Evolutionary conservation across 768 basidiomycete genomes (phyloP).

Genomic region (Lactarius hengduanensis): DNA sequence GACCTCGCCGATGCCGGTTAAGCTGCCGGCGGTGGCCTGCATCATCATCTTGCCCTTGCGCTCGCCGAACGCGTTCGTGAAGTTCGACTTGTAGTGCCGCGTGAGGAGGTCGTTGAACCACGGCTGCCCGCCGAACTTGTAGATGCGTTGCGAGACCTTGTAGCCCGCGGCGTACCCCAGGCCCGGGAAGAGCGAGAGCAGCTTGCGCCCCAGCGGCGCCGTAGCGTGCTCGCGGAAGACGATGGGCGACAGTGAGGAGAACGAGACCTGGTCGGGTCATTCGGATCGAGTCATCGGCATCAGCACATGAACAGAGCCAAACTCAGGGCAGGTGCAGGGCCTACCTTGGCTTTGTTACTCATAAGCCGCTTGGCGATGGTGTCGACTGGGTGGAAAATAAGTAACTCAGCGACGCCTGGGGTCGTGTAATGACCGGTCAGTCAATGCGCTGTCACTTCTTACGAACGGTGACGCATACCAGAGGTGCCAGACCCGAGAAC

Average conservation of each 20-base stretch:
- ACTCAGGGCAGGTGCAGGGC: not conserved
- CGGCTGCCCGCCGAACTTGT: slow-evolving; percentile 99
- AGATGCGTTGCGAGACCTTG: slow-evolving; percentile 90
- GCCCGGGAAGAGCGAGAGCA: slow-evolving; percentile 95
- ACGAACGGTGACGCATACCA: slow-evolving; percentile 49
- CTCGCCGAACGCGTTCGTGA: slow-evolving; percentile 86
- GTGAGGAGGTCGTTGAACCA: slow-evolving; percentile 93
- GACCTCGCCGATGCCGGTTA: slow-evolving; percentile 91
- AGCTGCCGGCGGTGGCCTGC: slow-evolving; percentile 86
- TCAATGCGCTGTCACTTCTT: not conserved
- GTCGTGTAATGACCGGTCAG: not conserved
- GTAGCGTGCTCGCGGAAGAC: slow-evolving; percentile 85
- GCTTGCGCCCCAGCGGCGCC: slow-evolving; percentile 62
- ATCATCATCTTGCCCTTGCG: slow-evolving; percentile 95
- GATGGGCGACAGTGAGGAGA: slow-evolving; percentile 64
- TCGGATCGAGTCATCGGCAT: not conserved
- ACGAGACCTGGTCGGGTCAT: slow-evolving; percentile 50
- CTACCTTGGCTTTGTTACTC: slow-evolving; percentile 91
- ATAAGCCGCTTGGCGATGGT: slow-evolving; percentile 98
- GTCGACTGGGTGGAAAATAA: slow-evolving; percentile 95
- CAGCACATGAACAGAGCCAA: not conserved
- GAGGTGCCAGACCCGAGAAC: slow-evolving; percentile 90
- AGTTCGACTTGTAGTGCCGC: slow-evolving; percentile 75
- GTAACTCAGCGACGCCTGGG: slow-evolving; percentile 87
- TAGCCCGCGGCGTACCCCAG: slow-evolving; percentile 98